phyloP scores from a whole-genome alignment of 1,139 yeast genomes.

The Blastobotrys raffinosifermentans region DNA sequence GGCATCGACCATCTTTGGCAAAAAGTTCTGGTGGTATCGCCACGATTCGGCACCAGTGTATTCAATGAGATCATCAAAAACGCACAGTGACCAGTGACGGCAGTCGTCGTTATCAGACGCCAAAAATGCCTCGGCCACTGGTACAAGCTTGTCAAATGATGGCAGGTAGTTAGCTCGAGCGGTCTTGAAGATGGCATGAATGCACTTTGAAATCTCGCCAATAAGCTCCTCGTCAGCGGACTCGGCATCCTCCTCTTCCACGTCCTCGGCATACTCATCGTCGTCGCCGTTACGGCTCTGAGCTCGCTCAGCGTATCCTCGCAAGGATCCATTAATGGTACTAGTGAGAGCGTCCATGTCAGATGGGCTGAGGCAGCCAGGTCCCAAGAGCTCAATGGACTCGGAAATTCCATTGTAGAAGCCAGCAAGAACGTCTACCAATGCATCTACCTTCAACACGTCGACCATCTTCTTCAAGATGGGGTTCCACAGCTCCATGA shows the following conservation, averaged over 20 bases:
- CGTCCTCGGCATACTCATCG: slow-evolving; percentile 61
- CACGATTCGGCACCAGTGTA: slow-evolving; percentile 66
- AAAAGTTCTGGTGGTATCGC: slow-evolving; percentile 58
- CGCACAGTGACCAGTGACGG: slow-evolving; percentile 73
- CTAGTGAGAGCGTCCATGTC: slow-evolving; percentile 57
- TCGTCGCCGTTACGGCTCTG: slow-evolving; percentile 64
- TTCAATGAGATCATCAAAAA: slow-evolving; percentile 75
- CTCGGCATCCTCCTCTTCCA: slow-evolving; percentile 71
- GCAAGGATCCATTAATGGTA: slow-evolving; percentile 56
- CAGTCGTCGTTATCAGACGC: slow-evolving; percentile 62
- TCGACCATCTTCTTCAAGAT: slow-evolving; percentile 64
- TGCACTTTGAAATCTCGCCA: slow-evolving; percentile 76
- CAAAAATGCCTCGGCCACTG: slow-evolving; percentile 28
- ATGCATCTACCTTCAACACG: slow-evolving; percentile 71
- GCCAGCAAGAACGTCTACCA: slow-evolving; percentile 73
- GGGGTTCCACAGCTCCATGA: slow-evolving; percentile 62
- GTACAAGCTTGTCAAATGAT: slow-evolving; percentile 47
- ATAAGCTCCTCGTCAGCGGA: slow-evolving; percentile 84
- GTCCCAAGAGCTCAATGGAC: slow-evolving; percentile 62
- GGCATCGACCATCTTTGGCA: slow-evolving; percentile 57
- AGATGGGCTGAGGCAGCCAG: slow-evolving; percentile 46
- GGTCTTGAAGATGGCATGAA: slow-evolving; percentile 68
- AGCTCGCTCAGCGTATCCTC: slow-evolving; percentile 66
- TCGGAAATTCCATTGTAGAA: slow-evolving; percentile 70
- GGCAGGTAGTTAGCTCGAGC: slow-evolving; percentile 55